These are phyloP conservation scores for Leptographium radiaticola DNA, from an alignment of 2,329 filamentous ascomycete genomes.

Conservation along the genomic window DNA sequence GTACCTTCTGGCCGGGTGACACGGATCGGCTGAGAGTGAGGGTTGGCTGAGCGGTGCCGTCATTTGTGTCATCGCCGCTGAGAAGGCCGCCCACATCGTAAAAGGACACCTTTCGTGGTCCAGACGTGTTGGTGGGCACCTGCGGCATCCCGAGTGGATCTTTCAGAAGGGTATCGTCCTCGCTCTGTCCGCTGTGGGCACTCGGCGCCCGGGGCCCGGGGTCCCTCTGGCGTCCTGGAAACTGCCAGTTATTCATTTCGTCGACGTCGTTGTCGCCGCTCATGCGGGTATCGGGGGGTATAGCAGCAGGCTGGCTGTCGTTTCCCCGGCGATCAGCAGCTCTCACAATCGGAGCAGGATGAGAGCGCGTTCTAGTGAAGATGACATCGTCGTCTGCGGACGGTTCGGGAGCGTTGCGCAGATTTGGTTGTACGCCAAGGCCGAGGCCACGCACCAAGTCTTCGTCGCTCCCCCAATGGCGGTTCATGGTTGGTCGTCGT, in stretches of 20 bases:
- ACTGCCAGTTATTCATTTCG: slow-evolving; percentile 35
- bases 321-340: slow-evolving; percentile 23
- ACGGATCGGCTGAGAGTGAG: slow-evolving; percentile 26
- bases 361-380: not conserved
- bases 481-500: slow-evolving; percentile 38
- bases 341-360: slow-evolving; percentile 3
- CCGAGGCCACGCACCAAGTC: slow-evolving; percentile 75
- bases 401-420: slow-evolving; percentile 26
- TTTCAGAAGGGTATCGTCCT: slow-evolving; percentile 32
- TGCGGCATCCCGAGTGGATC: slow-evolving; percentile 21
- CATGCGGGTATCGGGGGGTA: not conserved
- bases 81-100: slow-evolving; percentile 75
- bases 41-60: slow-evolving; percentile 24
- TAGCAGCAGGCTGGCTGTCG: slow-evolving; percentile 15
- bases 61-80: slow-evolving; percentile 22
- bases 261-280: slow-evolving; percentile 8
- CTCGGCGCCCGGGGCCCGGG: slow-evolving; percentile 18
- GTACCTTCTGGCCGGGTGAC: slow-evolving; percentile 23
- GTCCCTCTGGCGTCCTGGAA: slow-evolving; percentile 24
- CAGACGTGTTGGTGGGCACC: slow-evolving; percentile 26
- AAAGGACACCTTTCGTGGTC: slow-evolving; percentile 56
- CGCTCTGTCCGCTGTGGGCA: slow-evolving; percentile 20
- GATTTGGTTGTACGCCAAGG: slow-evolving; percentile 45
- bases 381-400: slow-evolving; percentile 10
- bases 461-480: slow-evolving; percentile 80